phyloP scores from a whole-genome alignment of 2,329 filamentous ascomycete genomes.

The Fusarium xyrophilum region DNA sequence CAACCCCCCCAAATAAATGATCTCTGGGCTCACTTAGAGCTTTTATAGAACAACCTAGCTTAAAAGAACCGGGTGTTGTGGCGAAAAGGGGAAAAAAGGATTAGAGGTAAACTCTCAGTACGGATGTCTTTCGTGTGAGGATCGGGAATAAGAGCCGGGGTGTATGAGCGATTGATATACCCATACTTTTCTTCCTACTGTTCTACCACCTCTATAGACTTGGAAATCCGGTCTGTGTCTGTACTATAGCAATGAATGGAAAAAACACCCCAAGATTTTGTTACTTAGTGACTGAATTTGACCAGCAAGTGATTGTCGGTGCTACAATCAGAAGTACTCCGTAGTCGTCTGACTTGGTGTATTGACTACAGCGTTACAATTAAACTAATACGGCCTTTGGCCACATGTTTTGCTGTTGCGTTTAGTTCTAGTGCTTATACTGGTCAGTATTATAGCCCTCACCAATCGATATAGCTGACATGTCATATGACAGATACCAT shows the following conservation, averaged over 20 bases:
- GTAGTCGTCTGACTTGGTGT: too few relatives aligned
- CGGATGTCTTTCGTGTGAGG: conserved; percentile 21
- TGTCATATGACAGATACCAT: conserved; percentile 40
- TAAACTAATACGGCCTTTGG: background rate
- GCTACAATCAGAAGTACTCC: background rate
- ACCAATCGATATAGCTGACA: background rate
- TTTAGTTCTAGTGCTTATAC: conserved; percentile 74
- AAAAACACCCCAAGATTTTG: conserved; percentile 30
- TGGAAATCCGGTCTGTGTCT: conserved; percentile 45
- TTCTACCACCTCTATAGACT: conserved; percentile 46
- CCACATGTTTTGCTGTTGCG: conserved; percentile 72
- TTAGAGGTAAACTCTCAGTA: conserved; percentile 18
- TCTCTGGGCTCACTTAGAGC: conserved; percentile 7
- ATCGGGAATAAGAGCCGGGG: conserved; percentile 22
- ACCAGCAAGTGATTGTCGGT: background rate
- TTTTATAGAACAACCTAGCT: background rate
- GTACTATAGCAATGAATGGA: conserved; percentile 46
- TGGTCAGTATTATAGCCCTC: conserved; percentile 49
- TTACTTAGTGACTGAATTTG: background rate
- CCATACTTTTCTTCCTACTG: conserved; percentile 35
- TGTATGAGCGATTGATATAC: conserved; percentile 37
- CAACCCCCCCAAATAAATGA: conserved; percentile 66
- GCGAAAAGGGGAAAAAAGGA: conserved; percentile 31
- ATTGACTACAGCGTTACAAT: background rate
- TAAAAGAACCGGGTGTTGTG: conserved; percentile 3